Conservation (phyloP, 2,329 filamentous ascomycete species). For the Colletotrichum cereale region DNA sequence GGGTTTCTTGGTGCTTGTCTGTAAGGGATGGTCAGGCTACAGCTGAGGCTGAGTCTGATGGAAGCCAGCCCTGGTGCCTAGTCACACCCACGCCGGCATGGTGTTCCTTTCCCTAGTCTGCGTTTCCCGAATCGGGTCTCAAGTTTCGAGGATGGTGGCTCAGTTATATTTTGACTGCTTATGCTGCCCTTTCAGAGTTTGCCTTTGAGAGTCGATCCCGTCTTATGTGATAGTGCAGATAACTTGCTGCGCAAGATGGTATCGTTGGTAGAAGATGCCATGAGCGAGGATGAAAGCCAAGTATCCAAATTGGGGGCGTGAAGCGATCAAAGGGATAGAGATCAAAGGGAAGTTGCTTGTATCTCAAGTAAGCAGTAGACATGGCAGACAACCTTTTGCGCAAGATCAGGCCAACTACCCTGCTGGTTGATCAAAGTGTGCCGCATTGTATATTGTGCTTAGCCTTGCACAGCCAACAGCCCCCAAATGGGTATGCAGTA, state of each 20-base stretch:
- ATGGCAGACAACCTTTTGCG: conserved; percentile 4
- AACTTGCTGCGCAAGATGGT: background rate
- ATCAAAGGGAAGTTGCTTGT: background rate
- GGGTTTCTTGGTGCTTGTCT: background rate
- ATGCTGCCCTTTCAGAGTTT: background rate
- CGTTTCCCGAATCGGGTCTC: conserved; percentile 7
- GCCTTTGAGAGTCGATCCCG: background rate
- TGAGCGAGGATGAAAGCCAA: too few species aligned
- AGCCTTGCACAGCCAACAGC: conserved; percentile 17
- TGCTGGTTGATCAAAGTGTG: conserved; percentile 11
- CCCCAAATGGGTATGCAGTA: conserved; percentile 26
- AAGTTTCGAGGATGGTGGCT: conserved; percentile 8
- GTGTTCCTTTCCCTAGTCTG: background rate
- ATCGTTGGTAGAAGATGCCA: background rate
- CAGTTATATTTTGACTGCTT: background rate
- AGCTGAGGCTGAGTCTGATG: conserved; percentile 32
- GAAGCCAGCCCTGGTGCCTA: conserved; percentile 10
- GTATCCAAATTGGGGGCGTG: background rate
- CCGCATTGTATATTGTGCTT: conserved; percentile 17
- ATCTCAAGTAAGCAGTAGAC: background rate
- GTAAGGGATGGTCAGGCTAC: conserved; percentile 11
- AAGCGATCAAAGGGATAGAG: background rate
- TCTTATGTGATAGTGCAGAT: too few species aligned
- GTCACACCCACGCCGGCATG: conserved; percentile 10
- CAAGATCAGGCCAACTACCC: conserved; percentile 6